These are phyloP conservation scores for Tulasnella sp. DNA, from an alignment of 768 basidiomycete genomes.

Conservation along the genomic window DNA sequence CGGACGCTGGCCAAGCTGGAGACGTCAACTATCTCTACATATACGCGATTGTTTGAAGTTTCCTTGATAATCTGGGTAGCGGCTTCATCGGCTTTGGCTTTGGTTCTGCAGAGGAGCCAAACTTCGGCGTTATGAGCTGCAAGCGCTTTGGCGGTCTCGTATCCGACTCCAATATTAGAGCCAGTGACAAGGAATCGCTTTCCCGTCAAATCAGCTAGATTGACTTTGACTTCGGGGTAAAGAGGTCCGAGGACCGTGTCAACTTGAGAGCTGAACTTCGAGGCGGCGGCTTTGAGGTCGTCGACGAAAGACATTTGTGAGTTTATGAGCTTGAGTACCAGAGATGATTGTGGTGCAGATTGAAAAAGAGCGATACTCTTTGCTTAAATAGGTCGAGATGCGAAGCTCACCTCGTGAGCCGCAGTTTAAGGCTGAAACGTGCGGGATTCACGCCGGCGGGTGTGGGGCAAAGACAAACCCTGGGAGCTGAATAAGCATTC, in stretches of 20 bases:
- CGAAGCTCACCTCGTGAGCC: neutral
- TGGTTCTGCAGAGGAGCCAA: conserved; percentile 18
- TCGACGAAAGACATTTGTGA: conserved; percentile 8
- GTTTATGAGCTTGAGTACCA: neutral
- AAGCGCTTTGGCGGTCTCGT: neutral
- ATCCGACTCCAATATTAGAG: conserved; percentile 17
- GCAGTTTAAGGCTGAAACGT: neutral
- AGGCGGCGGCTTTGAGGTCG: neutral
- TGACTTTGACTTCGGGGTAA: neutral
- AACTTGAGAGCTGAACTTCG: neutral
- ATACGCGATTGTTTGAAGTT: neutral
- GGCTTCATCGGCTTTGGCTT: conserved; percentile 2
- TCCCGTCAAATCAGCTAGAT: neutral
- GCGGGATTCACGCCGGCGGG: neutral
- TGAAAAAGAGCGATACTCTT: neutral
- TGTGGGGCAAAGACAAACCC: neutral
- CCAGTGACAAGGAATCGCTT: conserved; percentile 25
- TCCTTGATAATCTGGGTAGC: neutral
- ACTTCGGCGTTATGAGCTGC: conserved; percentile 22
- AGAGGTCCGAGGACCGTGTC: conserved; percentile 1
- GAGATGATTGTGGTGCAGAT: neutral
- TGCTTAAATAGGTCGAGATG: neutral
- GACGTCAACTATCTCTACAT: conserved; percentile 23
- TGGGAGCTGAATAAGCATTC: conserved; percentile 11
- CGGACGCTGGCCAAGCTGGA: conserved; percentile 21